Percentiles rank a stretch among this genome's conserved stretches.
phyloP scores from a whole-genome alignment of 371 early-diverging fungal species.

The Mortierella polycephala region DNA sequence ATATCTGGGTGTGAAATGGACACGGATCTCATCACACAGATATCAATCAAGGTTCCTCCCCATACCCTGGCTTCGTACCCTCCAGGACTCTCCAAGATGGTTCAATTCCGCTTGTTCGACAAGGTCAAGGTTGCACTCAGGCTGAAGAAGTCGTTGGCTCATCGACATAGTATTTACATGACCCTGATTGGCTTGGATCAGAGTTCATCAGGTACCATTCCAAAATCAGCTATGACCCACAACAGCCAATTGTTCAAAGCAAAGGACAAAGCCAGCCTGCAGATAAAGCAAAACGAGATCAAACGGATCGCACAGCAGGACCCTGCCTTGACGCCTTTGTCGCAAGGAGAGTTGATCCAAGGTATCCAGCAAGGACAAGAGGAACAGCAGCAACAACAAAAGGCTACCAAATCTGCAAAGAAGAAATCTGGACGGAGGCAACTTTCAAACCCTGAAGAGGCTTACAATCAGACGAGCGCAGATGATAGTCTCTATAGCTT shows the following conservation, averaged over 20 bases:
- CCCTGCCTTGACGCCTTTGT: conserved; percentile 18
- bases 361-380: conserved; percentile 31
- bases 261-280: conserved; percentile 3
- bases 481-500: conserved; percentile 36
- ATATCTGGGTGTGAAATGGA: conserved; percentile 49
- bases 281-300: conserved; percentile 28
- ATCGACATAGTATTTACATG: conserved; percentile 72
- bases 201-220: background rate
- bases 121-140: conserved; percentile 67
- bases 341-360: conserved; percentile 33
- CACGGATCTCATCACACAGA: conserved; percentile 43
- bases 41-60: conserved; percentile 29
- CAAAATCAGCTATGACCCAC: background rate
- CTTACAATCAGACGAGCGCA: conserved; percentile 28
- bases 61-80: conserved; percentile 5
- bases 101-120: conserved; percentile 67
- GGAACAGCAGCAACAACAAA: conserved; percentile 3
- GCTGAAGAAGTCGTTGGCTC: conserved; percentile 68
- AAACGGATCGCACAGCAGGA: conserved; percentile 31
- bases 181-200: conserved; percentile 62
- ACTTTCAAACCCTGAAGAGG: conserved; percentile 17
- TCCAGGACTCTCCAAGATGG: conserved; percentile 36
- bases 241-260: conserved; percentile 10
- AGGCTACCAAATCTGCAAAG: conserved; percentile 2
- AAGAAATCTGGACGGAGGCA: conserved; percentile 9